Evolutionary conservation across 2,329 filamentous ascomycete species (phyloP), one percentile per base, ranked within the genome.

Genomic region (Penicillium hordei): DNA sequence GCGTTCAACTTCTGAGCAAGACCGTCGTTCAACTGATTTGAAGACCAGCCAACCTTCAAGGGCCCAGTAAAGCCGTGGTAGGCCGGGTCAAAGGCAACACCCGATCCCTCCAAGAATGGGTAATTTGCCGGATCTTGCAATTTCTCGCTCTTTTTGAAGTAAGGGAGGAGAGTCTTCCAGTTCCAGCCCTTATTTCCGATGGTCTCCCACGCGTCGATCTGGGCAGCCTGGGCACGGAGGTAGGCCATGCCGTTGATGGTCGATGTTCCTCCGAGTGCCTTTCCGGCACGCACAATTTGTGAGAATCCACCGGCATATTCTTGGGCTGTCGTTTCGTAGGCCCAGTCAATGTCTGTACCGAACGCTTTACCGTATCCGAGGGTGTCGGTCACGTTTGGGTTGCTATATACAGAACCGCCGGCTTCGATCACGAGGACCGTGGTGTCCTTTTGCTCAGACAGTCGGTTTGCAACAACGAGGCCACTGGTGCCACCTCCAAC

Each of bases 201-300:
- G 1, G 53, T 46, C 40, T 70, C 65, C 75, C 75, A 77, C 4
- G 68, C 66, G 55, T 77, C 68, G 23, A 77, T 68, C 62, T 78
- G 74, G 13, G 63, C 62, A 6, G 62, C 62, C 38, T 75, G 68
- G 4, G 73, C 69, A 10, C 75, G 71, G 6, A 68, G 69, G 53
- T 77, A 77, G 0, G 70, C 67, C 71, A 73, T 66, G 68, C 73
- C 77, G 64, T 80, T 80, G 52, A 80, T 78, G 10, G 70, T 68
- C 17, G 73, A 77, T 3, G 75, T 76, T 6, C 77, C 79, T 43
- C 75, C 76, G 2, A 79, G 61, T 0, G 74, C 76, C 59, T 76
- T 79, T 3, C 76, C 78, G n/a, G 75, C 74, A 44, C 68, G 68
- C 45, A 78, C 67, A 5, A 63, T 64, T 34, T 76, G 62, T 0